These are phyloP conservation scores for Endocarpon pusillum DNA, from an alignment of 495 filamentous ascomycete species.

Conservation along the genomic window DNA sequence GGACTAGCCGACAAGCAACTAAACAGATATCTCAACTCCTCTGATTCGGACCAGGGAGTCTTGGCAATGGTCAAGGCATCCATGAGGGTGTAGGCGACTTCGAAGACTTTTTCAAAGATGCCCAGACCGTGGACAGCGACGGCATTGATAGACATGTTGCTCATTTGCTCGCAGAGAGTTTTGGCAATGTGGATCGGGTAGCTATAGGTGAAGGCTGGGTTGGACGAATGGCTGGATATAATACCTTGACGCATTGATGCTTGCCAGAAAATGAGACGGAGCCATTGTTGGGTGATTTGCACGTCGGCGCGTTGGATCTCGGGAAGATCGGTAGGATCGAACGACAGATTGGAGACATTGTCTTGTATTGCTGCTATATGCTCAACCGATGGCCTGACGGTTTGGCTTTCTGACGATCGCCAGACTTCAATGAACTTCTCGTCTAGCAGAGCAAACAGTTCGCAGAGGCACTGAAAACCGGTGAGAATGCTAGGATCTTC, in stretches of 20 bases:
- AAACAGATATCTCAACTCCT: too few species aligned
- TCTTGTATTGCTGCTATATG: too few species aligned
- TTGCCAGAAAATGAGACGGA: conserved; percentile 64
- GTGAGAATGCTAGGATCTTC: too few species aligned
- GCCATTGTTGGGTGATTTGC: conserved; percentile 56
- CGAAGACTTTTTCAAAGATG: conserved; percentile 59
- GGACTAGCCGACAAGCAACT: too few species aligned
- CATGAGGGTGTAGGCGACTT: conserved; percentile 52
- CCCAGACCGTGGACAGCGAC: conserved; percentile 53
- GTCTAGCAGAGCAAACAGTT: too few species aligned
- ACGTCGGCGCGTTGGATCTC: conserved; percentile 47
- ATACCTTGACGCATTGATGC: conserved; percentile 32
- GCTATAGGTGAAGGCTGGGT: conserved; percentile 45
- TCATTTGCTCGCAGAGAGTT: conserved; percentile 49
- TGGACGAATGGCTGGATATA: conserved; percentile 32
- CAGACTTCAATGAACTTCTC: too few species aligned
- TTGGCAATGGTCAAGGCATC: too few species aligned
- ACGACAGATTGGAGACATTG: conserved; percentile 47
- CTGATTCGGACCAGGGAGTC: too few species aligned
- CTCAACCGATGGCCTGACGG: too few species aligned
- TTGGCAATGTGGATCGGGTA: conserved; percentile 54
- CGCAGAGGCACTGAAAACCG: too few species aligned
- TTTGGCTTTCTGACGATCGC: too few species aligned
- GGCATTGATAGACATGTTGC: conserved; percentile 42
- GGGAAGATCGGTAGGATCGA: conserved; percentile 39